These are phyloP conservation scores for Rubia tinctorum DNA, from an alignment of 305 asterid species.

Conservation along the genomic window DNA sequence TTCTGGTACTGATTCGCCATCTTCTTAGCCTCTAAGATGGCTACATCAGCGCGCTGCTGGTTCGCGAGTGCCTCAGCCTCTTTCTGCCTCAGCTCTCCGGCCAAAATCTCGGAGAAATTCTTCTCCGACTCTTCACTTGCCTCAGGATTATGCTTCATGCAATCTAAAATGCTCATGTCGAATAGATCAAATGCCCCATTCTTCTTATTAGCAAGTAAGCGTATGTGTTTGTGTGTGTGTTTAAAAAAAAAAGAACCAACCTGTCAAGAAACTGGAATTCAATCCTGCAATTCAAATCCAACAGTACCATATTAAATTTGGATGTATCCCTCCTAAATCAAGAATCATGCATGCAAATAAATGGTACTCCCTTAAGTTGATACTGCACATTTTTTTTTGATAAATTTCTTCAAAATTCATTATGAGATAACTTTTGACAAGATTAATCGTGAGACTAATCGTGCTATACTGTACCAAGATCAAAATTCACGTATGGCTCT, in stretches of 20 bases:
- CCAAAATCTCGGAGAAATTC: slow-evolving; percentile 63
- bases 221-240: not conserved
- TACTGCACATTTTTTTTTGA: too few relatives aligned
- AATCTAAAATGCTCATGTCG: slow-evolving; percentile 40
- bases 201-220: not conserved
- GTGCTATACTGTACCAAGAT: too few relatives aligned
- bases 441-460: too few relatives aligned
- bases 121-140: slow-evolving; percentile 71
- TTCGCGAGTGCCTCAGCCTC: slow-evolving; percentile 74
- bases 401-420: too few relatives aligned
- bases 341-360: not conserved
- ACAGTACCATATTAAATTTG: not conserved
- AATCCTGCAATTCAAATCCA: slow-evolving; percentile 18
- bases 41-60: slow-evolving; percentile 79
- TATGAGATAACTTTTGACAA: too few relatives aligned
- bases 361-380: too few relatives aligned
- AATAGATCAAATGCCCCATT: not conserved
- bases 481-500: too few relatives aligned
- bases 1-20: slow-evolving; percentile 88
- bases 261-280: slow-evolving; percentile 27
- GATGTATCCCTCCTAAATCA: not conserved
- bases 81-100: slow-evolving; percentile 70
- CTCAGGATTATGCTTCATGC: slow-evolving; percentile 79
- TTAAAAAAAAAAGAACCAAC: slow-evolving; percentile 9
- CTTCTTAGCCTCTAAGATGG: slow-evolving; percentile 86